Evolutionary conservation across 2,329 filamentous ascomycete genomes (phyloP).

Genomic region (Colletotrichum sp.): DNA sequence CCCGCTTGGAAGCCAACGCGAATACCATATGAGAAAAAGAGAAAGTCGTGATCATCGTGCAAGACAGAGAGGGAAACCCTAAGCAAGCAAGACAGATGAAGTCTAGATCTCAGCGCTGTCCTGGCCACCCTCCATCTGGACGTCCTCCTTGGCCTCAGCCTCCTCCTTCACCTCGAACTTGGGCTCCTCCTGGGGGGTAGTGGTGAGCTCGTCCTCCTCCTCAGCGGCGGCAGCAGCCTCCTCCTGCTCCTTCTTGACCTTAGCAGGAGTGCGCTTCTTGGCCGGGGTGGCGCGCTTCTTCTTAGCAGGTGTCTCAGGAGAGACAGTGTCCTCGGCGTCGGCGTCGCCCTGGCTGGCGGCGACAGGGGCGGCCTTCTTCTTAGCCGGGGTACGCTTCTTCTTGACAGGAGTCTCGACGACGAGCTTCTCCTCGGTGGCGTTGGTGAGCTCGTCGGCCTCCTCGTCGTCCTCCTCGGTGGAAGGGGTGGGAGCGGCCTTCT

Average conservation of each 20-base stretch:
- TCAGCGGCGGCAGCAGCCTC: neutral
- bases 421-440: conserved; percentile 9
- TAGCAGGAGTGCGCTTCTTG: neutral
- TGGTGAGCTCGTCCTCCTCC: neutral
- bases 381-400: neutral
- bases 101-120: neutral
- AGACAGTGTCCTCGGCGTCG: neutral
- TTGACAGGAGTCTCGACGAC: conserved; percentile 9
- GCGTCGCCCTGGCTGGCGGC: neutral
- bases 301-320: conserved; percentile 13
- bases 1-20: neutral
- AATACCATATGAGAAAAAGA: neutral
- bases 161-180: conserved; percentile 8
- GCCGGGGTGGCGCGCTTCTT: neutral
- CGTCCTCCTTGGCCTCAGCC: neutral
- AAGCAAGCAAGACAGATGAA: neutral
- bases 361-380: neutral
- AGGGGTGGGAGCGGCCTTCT: neutral
- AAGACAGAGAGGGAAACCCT: neutral
- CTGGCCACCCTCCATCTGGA: neutral
- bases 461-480: neutral
- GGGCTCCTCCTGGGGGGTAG: conserved; percentile 9
- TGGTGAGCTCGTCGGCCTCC: neutral
- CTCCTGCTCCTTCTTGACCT: neutral
- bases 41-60: neutral